phyloP scores from a whole-genome alignment of 192 early-diverging fungal genomes.

The Coemansia sp. region DNA sequence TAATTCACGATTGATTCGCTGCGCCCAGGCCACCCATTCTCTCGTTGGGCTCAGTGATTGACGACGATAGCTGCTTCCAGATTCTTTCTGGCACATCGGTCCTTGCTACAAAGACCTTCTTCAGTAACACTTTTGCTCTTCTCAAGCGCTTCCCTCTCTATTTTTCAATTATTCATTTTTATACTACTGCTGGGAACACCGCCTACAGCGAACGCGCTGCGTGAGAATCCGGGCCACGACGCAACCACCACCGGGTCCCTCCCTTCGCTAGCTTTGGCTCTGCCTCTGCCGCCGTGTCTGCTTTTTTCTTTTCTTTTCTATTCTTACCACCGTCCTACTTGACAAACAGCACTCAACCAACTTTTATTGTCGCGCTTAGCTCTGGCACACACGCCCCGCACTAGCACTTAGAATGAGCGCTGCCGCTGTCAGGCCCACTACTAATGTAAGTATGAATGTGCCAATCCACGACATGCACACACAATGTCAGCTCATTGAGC shows the following conservation, averaged over 20 bases:
- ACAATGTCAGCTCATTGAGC: neutral
- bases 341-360: neutral
- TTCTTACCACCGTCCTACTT: too few relatives aligned
- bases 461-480: neutral
- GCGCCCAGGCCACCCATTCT: too few relatives aligned
- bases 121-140: neutral
- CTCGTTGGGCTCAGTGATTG: neutral
- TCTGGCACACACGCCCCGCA: neutral
- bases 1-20: too few relatives aligned
- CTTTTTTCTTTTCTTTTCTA: neutral
- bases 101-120: neutral
- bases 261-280: slow-evolving; percentile 8
- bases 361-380: neutral
- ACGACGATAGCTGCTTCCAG: neutral
- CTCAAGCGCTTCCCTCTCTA: neutral
- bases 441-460: slow-evolving; percentile 39
- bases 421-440: slow-evolving; percentile 29
- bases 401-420: slow-evolving; percentile 19
- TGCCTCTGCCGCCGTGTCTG: neutral
- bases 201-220: slow-evolving; percentile 12
- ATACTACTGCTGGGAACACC: slow-evolving; percentile 26
- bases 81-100: neutral
- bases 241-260: too few relatives aligned
- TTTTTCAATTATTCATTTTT: neutral
- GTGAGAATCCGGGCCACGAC: slow-evolving; percentile 8